These are phyloP conservation scores for Myriosclerotinia duriaeana DNA, from an alignment of 2,329 filamentous ascomycete genomes.

Conservation along the genomic window DNA sequence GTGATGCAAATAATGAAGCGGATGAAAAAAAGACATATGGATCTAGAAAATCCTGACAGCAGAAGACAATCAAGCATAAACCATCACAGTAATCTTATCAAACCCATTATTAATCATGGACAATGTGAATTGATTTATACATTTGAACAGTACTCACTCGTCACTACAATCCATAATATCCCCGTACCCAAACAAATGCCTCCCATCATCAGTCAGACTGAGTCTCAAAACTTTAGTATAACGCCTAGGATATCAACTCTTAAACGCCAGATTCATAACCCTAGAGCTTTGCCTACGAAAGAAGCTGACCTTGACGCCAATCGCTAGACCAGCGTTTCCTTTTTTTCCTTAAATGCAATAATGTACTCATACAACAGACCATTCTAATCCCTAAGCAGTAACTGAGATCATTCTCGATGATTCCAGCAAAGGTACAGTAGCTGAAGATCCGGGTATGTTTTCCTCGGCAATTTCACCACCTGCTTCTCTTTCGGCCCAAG, in stretches of 20 bases:
- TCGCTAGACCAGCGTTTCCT: conserved; percentile 9
- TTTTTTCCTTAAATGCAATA: conserved; percentile 16
- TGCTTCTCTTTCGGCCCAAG: conserved; percentile 82
- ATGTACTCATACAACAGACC: conserved; percentile 17
- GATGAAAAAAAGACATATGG: background rate
- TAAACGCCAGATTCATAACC: conserved; percentile 18
- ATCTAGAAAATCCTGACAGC: background rate
- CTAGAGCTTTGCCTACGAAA: conserved; percentile 5
- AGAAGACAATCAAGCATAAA: background rate
- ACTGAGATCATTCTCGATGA: conserved; percentile 21
- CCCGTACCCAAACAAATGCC: conserved; percentile 9
- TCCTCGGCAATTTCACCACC: conserved; percentile 57
- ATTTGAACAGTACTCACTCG: background rate
- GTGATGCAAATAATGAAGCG: too few relatives aligned
- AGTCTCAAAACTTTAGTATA: conserved; percentile 4
- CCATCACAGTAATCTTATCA: background rate
- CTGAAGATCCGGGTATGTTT: conserved; percentile 11
- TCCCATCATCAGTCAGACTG: conserved; percentile 1
- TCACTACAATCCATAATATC: conserved; percentile 1
- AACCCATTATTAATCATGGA: background rate
- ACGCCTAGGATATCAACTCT: conserved; percentile 18
- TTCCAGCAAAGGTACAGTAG: conserved; percentile 19
- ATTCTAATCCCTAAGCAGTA: conserved; percentile 8
- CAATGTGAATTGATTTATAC: conserved; percentile 5
- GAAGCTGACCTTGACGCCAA: conserved; percentile 14